phyloP scores from a whole-genome alignment of 2,329 filamentous ascomycete genomes.

The Malbranchea zuffiana region DNA sequence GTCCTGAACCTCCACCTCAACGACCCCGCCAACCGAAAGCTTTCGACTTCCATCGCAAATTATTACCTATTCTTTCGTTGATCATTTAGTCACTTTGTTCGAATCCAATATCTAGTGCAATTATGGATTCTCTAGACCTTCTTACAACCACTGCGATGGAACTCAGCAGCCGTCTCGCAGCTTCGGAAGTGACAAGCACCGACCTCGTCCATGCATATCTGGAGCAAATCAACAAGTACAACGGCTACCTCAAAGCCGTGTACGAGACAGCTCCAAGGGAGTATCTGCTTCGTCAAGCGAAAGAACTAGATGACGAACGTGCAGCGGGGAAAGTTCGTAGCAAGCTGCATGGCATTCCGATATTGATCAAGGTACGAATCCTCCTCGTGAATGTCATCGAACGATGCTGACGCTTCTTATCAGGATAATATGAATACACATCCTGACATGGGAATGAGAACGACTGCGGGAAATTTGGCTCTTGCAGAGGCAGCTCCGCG shows the following conservation, averaged over 20 bases:
- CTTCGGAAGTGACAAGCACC: slow-evolving; percentile 1
- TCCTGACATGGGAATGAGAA: slow-evolving; percentile 19
- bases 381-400: neutral
- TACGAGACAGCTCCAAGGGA: neutral
- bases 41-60: too few species aligned
- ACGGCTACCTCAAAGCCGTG: slow-evolving; percentile 5
- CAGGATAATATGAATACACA: slow-evolving; percentile 25
- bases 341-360: slow-evolving; percentile 26
- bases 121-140: too few species aligned
- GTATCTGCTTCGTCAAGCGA: slow-evolving; percentile 11
- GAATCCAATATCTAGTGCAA: too few species aligned
- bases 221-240: neutral
- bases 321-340: slow-evolving; percentile 19
- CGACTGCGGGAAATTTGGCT: slow-evolving; percentile 21
- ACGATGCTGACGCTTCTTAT: slow-evolving; percentile 1
- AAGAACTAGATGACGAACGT: slow-evolving; percentile 20
- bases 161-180: too few species aligned
- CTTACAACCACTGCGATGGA: too few species aligned
- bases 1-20: too few species aligned
- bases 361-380: slow-evolving; percentile 23
- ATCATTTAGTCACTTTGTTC: too few species aligned
- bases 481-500: slow-evolving; percentile 17
- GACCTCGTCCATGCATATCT: slow-evolving; percentile 1
- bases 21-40: too few species aligned
- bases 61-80: too few species aligned